Evolutionary conservation across 331 rosid genomes (phyloP).

Genomic region (Dryas integrifolia): DNA sequence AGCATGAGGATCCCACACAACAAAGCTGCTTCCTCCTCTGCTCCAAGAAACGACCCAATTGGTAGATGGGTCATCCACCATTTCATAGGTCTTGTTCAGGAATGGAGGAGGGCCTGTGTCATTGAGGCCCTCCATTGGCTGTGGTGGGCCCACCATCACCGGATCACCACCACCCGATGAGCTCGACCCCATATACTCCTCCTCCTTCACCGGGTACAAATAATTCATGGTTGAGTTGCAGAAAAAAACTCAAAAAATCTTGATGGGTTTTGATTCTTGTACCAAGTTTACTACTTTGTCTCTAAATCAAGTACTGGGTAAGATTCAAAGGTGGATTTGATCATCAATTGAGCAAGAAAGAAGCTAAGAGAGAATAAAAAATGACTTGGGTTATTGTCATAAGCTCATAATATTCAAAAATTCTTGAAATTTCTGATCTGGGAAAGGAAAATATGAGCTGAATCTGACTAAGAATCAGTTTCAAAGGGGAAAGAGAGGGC

Average conservation of each 20-base stretch:
- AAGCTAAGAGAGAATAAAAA: background rate
- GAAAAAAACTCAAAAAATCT: background rate
- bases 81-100: conserved; percentile 72
- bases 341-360: background rate
- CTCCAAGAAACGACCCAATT: conserved; percentile 71
- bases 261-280: background rate
- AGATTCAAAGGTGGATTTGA: background rate
- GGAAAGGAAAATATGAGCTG: background rate
- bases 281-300: background rate
- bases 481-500: background rate
- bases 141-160: conserved; percentile 39
- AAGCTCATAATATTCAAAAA: background rate
- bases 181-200: conserved; percentile 42
- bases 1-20: conserved; percentile 76
- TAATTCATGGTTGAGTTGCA: conserved; percentile 38
- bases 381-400: background rate
- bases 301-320: background rate
- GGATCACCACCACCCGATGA: conserved; percentile 24
- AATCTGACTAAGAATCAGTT: conserved; percentile 10
- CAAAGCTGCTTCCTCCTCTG: conserved; percentile 64
- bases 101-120: conserved; percentile 85
- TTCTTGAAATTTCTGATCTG: background rate
- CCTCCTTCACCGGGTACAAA: conserved; percentile 48
- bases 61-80: conserved; percentile 65
- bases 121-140: conserved; percentile 79